Conservation (phyloP, 345 rosid species). For the Passiflora organensis region DNA sequence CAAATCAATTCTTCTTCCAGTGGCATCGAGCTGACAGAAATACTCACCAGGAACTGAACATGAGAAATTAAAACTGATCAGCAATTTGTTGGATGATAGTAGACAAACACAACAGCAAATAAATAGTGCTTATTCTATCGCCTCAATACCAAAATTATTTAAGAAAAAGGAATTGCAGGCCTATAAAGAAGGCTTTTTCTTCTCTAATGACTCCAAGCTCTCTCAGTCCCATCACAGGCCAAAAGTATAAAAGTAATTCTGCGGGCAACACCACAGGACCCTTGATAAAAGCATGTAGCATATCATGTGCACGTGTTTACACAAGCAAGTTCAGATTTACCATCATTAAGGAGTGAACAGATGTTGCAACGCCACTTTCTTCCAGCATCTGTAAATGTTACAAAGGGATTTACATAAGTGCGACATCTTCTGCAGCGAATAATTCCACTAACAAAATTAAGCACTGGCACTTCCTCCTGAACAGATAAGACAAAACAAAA, state of each 20-base stretch:
- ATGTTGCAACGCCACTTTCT: slow-evolving; percentile 99
- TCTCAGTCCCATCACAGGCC: too few species aligned
- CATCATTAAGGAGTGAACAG: slow-evolving; percentile 86
- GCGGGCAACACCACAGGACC: background rate
- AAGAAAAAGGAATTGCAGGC: background rate
- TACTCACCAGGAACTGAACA: slow-evolving; percentile 90
- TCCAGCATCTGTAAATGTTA: slow-evolving; percentile 89
- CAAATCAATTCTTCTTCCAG: slow-evolving; percentile 83
- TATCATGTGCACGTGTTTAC: background rate
- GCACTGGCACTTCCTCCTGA: slow-evolving; percentile 90
- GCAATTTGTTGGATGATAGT: background rate
- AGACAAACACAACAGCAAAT: background rate
- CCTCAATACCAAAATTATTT: background rate
- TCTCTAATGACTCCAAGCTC: too few species aligned
- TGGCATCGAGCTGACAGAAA: slow-evolving; percentile 86
- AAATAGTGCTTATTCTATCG: background rate
- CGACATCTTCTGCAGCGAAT: slow-evolving; percentile 98
- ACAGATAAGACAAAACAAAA: slow-evolving; percentile 21
- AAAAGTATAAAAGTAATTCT: too few species aligned
- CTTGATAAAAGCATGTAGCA: slow-evolving; percentile 1
- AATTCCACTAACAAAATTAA: slow-evolving; percentile 83
- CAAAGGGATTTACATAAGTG: slow-evolving; percentile 91
- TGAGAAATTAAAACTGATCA: slow-evolving; percentile 11
- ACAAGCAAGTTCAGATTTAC: slow-evolving; percentile 35
- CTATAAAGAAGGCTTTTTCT: background rate